These are phyloP conservation scores for Onygena corvina DNA, from an alignment of 2,329 filamentous ascomycete genomes.

Conservation along the genomic window DNA sequence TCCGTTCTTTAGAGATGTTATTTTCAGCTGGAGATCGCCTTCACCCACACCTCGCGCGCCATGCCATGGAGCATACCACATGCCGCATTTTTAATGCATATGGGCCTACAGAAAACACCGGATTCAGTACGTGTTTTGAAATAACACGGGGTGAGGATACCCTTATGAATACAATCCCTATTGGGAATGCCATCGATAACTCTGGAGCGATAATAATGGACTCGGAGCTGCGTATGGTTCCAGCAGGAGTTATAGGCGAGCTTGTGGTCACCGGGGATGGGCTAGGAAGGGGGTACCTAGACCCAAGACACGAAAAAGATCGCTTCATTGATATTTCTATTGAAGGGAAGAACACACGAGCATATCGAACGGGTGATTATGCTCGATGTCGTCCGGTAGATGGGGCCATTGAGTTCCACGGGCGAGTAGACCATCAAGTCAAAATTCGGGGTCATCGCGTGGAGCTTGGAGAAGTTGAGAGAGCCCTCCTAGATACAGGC, in stretches of 20 bases:
- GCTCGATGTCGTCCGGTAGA: no score
- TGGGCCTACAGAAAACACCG: conserved; percentile 27
- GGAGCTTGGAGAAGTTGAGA: not conserved
- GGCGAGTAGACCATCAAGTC: no score
- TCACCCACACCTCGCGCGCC: no score
- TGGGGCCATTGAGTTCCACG: no score
- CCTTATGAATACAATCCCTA: conserved; percentile 31
- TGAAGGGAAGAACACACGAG: no score
- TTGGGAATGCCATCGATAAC: conserved; percentile 7
- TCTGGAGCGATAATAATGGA: conserved; percentile 18
- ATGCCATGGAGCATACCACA: no score
- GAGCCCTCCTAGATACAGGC: not conserved
- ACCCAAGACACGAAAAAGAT: conserved; percentile 27
- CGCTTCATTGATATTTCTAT: no score
- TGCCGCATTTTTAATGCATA: conserved; percentile 20
- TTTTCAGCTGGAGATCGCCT: no score
- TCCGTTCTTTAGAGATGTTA: no score
- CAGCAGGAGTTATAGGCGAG: conserved; percentile 32
- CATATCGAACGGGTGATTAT: no score
- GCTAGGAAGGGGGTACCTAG: conserved; percentile 28
- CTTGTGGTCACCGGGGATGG: conserved; percentile 30
- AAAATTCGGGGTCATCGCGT: not conserved
- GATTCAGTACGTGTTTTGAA: conserved; percentile 28
- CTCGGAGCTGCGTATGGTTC: conserved; percentile 16
- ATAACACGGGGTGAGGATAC: conserved; percentile 21